These are phyloP conservation scores for Thalassiosira livingstoniorum DNA, from an alignment of 352 stramenopile genomes.

Conservation along the genomic window DNA sequence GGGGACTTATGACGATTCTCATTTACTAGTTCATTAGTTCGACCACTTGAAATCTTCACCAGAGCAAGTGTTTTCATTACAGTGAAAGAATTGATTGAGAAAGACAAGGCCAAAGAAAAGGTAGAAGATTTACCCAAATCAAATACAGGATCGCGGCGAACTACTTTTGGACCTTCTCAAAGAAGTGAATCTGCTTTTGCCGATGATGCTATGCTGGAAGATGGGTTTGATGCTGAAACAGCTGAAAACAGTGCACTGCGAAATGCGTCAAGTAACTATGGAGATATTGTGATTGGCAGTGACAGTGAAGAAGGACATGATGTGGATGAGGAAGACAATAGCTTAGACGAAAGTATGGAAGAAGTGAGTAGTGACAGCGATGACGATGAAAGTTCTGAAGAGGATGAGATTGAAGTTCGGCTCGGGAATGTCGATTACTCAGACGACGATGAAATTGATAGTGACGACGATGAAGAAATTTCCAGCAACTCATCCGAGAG, in stretches of 20 bases:
- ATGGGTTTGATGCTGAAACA: slow-evolving; percentile 46
- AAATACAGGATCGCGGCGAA: slow-evolving; percentile 48
- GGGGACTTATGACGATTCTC: too few relatives aligned
- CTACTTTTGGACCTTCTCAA: slow-evolving; percentile 59
- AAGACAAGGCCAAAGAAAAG: slow-evolving; percentile 63
- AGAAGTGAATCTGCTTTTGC: slow-evolving; percentile 59
- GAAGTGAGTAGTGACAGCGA: slow-evolving; percentile 24
- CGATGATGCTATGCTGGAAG: slow-evolving; percentile 72
- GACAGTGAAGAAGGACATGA: slow-evolving; percentile 42
- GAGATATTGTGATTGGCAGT: slow-evolving; percentile 31
- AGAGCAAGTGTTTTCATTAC: slow-evolving; percentile 70
- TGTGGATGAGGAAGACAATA: slow-evolving; percentile 42
- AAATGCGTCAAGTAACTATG: slow-evolving; percentile 14
- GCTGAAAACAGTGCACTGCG: slow-evolving; percentile 4
- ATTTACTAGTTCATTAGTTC: slow-evolving; percentile 71
- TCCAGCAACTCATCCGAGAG: slow-evolving; percentile 39
- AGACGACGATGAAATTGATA: slow-evolving; percentile 37
- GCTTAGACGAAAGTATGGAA: slow-evolving; percentile 20
- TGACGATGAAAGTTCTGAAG: slow-evolving; percentile 35
- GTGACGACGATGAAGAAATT: slow-evolving; percentile 33
- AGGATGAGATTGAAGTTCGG: slow-evolving; percentile 53
- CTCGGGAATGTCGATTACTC: slow-evolving; percentile 57
- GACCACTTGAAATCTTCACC: slow-evolving; percentile 85
- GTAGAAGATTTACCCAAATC: slow-evolving; percentile 37
- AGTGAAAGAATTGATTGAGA: slow-evolving; percentile 70